Conservation (phyloP, 108 stramenopile genomes). For the Fistulifera pelliculosa region DNA sequence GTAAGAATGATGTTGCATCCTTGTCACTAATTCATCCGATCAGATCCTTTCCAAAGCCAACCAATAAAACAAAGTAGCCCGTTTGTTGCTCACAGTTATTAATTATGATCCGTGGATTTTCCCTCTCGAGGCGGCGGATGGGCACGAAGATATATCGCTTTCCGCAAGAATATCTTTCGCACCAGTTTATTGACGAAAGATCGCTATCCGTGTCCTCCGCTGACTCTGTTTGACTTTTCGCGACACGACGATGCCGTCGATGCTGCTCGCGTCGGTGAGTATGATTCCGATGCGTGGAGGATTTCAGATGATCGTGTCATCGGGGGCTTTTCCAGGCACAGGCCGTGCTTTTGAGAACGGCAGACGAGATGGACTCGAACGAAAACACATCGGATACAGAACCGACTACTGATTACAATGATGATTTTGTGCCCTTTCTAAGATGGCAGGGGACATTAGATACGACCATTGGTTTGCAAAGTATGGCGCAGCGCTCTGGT, state of each 20-base stretch:
- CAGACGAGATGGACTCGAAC: slow-evolving; percentile 14
- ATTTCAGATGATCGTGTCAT: slow-evolving; percentile 76
- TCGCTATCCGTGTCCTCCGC: slow-evolving; percentile 37
- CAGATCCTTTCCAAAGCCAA: too few species aligned
- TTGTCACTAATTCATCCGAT: too few species aligned
- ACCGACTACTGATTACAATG: neutral
- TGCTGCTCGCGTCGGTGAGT: slow-evolving; percentile 25
- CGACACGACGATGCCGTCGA: slow-evolving; percentile 61
- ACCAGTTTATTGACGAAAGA: slow-evolving; percentile 18
- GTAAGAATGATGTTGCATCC: too few species aligned
- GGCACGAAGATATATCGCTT: slow-evolving; percentile 2
- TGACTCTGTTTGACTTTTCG: slow-evolving; percentile 67
- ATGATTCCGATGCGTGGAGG: slow-evolving; percentile 50
- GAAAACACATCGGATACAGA: too few species aligned
- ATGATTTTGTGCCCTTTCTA: slow-evolving; percentile 44
- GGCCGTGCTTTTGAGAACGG: slow-evolving; percentile 14
- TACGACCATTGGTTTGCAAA: slow-evolving; percentile 42
- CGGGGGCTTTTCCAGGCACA: slow-evolving; percentile 52
- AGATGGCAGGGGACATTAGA: slow-evolving; percentile 67
- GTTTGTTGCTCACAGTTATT: too few species aligned
- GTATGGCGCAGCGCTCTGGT: slow-evolving; percentile 49
- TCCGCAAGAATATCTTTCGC: slow-evolving; percentile 2
- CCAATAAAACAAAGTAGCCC: too few species aligned
- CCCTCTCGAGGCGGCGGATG: slow-evolving; percentile 5
- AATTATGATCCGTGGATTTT: slow-evolving; percentile 9